phyloP scores from a whole-genome alignment of 352 stramenopile genomes.

The Phytophthora vignae region DNA sequence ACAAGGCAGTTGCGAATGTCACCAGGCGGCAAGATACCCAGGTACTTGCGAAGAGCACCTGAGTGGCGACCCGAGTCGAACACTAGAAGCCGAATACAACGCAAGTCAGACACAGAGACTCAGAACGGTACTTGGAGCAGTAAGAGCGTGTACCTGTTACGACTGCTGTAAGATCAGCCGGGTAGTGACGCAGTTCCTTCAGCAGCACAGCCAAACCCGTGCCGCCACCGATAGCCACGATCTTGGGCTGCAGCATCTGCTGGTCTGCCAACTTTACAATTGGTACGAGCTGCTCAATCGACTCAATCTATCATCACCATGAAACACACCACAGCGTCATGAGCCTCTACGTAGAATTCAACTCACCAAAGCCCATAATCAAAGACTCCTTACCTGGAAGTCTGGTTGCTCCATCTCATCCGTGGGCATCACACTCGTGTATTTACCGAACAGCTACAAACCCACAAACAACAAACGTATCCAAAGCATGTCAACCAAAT shows the following conservation, averaged over 20 bases:
- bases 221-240: slow-evolving; percentile 83
- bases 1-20: slow-evolving; percentile 91
- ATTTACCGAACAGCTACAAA: slow-evolving; percentile 78
- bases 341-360: background rate
- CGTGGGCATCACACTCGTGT: slow-evolving; percentile 85
- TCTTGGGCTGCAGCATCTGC: slow-evolving; percentile 84
- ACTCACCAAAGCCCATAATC: background rate
- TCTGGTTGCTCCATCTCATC: slow-evolving; percentile 85
- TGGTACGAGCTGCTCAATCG: slow-evolving; percentile 77
- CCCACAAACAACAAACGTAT: slow-evolving; percentile 7
- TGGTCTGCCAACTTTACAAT: slow-evolving; percentile 84
- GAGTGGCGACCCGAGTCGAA: slow-evolving; percentile 89
- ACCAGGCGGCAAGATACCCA: slow-evolving; percentile 83
- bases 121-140: background rate
- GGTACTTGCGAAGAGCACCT: slow-evolving; percentile 79
- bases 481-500: slow-evolving; percentile 5
- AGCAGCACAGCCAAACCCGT: slow-evolving; percentile 85
- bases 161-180: slow-evolving; percentile 85
- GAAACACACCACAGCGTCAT: background rate
- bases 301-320: slow-evolving; percentile 59
- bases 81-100: slow-evolving; percentile 35
- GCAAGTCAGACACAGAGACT: background rate
- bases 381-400: slow-evolving; percentile 59
- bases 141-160: slow-evolving; percentile 60
- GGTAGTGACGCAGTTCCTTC: slow-evolving; percentile 87